These are phyloP conservation scores for Mangifera indica DNA, from an alignment of 345 rosid species.

Conservation along the genomic window DNA sequence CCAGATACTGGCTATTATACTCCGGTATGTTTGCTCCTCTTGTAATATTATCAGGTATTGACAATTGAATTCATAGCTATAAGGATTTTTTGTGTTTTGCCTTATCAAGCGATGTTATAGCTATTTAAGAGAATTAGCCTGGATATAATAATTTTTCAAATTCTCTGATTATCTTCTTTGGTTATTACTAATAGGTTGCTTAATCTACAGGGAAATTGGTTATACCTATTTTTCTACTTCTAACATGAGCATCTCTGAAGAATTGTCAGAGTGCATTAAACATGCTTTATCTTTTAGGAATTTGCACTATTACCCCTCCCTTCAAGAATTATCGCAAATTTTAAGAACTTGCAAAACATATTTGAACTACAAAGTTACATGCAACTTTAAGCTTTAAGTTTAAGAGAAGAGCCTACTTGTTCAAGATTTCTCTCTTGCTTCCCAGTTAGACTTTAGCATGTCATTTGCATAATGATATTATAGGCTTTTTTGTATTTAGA, in stretches of 20 bases:
- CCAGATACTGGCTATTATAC: conserved; percentile 73
- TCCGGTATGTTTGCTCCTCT: conserved; percentile 38
- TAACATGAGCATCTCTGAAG: neutral
- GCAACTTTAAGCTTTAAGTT: no score
- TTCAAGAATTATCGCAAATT: neutral
- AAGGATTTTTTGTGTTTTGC: neutral
- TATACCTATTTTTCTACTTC: neutral
- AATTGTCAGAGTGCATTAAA: neutral
- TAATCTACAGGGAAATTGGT: neutral
- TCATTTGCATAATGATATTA: no score
- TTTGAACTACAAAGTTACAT: no score
- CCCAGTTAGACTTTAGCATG: neutral
- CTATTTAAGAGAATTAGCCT: neutral
- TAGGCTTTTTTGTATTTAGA: neutral
- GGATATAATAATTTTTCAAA: neutral
- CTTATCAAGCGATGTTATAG: neutral
- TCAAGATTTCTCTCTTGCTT: no score
- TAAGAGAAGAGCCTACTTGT: no score
- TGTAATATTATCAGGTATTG: neutral
- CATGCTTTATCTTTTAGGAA: neutral
- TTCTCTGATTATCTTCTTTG: neutral
- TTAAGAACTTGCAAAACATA: no score
- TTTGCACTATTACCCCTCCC: neutral
- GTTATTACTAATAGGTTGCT: neutral
- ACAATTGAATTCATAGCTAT: neutral